Evolutionary conservation across 176 grass and related monocot genomes (phyloP), one percentile per base, ranked within the genome.

Genomic region (Triticum dicoccoides): DNA sequence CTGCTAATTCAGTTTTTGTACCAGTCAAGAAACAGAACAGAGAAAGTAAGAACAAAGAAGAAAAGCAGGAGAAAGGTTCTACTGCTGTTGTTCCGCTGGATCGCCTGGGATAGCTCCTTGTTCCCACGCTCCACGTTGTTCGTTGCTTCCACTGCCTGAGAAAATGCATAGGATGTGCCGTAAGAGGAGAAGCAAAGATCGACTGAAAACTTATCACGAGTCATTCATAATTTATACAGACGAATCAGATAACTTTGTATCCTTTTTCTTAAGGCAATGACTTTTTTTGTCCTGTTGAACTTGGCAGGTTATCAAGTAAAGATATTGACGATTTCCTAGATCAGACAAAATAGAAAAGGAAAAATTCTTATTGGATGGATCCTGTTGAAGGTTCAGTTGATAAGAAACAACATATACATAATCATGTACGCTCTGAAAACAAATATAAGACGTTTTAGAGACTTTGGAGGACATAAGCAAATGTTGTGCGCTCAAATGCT

Each of bases 21-120:
- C 93, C 91, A 98, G 87, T 98, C 95, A 59, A 98, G 95, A 83
- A 98, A 98, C 39, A 98, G 72, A 90, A 98, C 84, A 5, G 97
- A 94, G 47, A 99, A 93, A 4, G 90, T 94, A 61, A 99, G 97
- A 91, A 94, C 94, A 87, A 96, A 89, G n/a, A 99, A 96, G 80
- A 99, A 99, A 63, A 99, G 97, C 65, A 96, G 65, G 85, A 96
- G 94, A 86, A 99, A 99, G 11, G 97, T 99, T 90, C 92, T 96
- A 63, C 97, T 96, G 73, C 97, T 85, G 85, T 88, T 96, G 86
- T 99, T 99, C 38, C 97, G 88, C 65, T 91, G 82, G 85, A 99
- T 96, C 17, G 94, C 97, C 72, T 94, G 97, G 12, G 92, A 93
- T 13, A 94, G 85, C 80, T 96, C 94, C 85, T 94, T 96, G 89